These are phyloP conservation scores for Claviceps sp. DNA, from an alignment of 2,329 filamentous ascomycete genomes.

Conservation along the genomic window DNA sequence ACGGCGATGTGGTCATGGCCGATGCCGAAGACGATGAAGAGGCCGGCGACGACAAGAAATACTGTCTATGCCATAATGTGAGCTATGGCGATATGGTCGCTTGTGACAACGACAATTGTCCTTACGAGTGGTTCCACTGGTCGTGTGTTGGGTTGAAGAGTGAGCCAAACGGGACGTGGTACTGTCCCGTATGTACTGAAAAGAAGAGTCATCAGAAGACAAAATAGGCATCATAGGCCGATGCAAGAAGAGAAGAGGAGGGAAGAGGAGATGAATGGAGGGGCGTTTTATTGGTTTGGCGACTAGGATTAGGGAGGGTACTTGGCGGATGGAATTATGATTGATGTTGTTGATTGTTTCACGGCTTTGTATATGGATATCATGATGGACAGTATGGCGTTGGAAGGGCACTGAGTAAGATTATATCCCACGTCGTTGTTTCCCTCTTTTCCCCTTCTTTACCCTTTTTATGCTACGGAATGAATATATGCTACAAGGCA, in stretches of 20 bases:
- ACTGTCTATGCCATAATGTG: slow-evolving; percentile 72
- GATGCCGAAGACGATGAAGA: slow-evolving; percentile 50
- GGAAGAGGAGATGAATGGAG: too few species aligned
- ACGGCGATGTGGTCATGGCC: slow-evolving; percentile 41
- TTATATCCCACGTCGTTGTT: not conserved
- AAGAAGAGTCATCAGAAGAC: slow-evolving; percentile 33
- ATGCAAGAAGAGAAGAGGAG: too few species aligned
- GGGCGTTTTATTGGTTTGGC: too few species aligned
- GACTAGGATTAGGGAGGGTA: too few species aligned
- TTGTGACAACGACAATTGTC: slow-evolving; percentile 71
- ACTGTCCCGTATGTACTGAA: slow-evolving; percentile 48
- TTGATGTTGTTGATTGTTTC: not conserved
- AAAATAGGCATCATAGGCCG: slow-evolving; percentile 11
- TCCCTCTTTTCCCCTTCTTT: not conserved
- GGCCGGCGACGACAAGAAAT: slow-evolving; percentile 64
- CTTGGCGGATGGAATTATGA: not conserved
- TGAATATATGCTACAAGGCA: too few species aligned
- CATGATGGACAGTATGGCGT: not conserved
- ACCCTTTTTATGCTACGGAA: too few species aligned
- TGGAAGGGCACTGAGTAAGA: not conserved
- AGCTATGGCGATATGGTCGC: slow-evolving; percentile 83
- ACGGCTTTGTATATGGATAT: not conserved
- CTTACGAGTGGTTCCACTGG: slow-evolving; percentile 84
- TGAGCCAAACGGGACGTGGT: slow-evolving; percentile 55
- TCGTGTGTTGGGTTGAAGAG: slow-evolving; percentile 55